phyloP scores from a whole-genome alignment of 129 eudicot species.

The Deinandra increscens region DNA sequence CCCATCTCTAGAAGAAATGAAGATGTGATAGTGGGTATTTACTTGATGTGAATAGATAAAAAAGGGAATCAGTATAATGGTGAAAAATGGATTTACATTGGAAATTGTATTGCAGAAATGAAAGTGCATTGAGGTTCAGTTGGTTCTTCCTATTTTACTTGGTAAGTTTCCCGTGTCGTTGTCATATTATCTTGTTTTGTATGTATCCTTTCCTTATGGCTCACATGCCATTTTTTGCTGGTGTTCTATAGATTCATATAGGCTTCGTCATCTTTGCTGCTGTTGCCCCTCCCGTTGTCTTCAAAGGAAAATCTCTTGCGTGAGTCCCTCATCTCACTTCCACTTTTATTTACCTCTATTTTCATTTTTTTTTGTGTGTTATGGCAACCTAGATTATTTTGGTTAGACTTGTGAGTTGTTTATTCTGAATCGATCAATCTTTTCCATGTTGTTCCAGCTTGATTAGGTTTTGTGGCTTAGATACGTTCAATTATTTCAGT shows the following conservation, averaged over 20 bases:
- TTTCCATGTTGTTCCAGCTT: not conserved
- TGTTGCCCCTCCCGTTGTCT: constrained; percentile 95
- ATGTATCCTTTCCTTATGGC: constrained; percentile 3
- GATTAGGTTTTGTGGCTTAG: not conserved
- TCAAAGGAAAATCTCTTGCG: constrained; percentile 96
- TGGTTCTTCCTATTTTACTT: constrained; percentile 87
- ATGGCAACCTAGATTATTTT: not conserved
- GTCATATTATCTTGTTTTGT: not conserved
- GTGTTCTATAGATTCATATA: constrained; percentile 71
- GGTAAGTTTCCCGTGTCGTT: constrained; percentile 37
- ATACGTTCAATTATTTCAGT: not conserved
- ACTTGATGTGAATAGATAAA: not conserved
- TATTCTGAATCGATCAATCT: not conserved
- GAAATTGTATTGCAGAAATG: constrained; percentile 54
- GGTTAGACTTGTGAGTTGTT: not conserved
- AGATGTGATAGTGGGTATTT: constrained; percentile 1
- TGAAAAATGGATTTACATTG: constrained; percentile 1
- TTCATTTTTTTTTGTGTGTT: not conserved
- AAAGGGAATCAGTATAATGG: not conserved
- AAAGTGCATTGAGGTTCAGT: constrained; percentile 80
- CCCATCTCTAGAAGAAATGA: not conserved
- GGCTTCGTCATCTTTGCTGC: constrained; percentile 84
- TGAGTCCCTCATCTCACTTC: constrained; percentile 41
- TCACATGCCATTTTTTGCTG: constrained; percentile 11
- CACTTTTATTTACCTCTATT: not conserved